Base-by-base conservation (phyloP, 83 land plant genomes). In the Picea mariana region DNA sequence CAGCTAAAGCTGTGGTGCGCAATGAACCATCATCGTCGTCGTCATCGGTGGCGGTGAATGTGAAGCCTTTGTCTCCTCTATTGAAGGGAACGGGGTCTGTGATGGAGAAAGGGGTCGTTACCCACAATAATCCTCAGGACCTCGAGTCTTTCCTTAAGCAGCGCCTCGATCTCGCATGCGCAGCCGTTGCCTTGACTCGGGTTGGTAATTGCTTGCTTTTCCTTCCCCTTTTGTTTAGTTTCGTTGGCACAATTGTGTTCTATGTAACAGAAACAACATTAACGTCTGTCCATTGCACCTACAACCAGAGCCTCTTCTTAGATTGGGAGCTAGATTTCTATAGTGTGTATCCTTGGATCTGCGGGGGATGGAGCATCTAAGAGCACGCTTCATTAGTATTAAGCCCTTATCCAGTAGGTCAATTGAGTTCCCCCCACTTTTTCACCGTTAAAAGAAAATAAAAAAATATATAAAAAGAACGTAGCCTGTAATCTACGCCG, bases 131-230 rank as follows among this genome's bases (percentile, higher is more conserved):
- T 81, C 85, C 94, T 11, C 93, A 86, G 67, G 95, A 92, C 27
- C 93, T 94, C 79, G 93, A 92, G 85, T 81, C 79, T 12, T 47
- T 92, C 44, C 87, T 97, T 40, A 94, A 93, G 88, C 88, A 87
- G 79, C 84, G 84, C 83, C 97, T 98, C 58, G 91, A 96, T 63
- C 77, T 96, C 47, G 99, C 99, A 21, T 98, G 95, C 76, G 94
- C 96, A 17, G 98, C 95, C n/a, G 99, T 92, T 44, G 98, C 96
- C 26, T 42, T 90, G 72, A 44, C 90, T 24, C 77, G 96, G 93
- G 96, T 93, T 68, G 65, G 79, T 77, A 58, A 44, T 73, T 24
- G 44, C 42, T 83, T 67, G 58, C n/a, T 47, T 52, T 55, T 60
- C 34, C 26, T 49, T 75, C 40, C 66, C 16, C 12, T 3, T 67